Percentiles rank a stretch among this genome's conserved stretches.
These are phyloP conservation scores for Didymosphaeria variabile DNA, from an alignment of 2,329 filamentous ascomycete genomes.

Conservation along the genomic window DNA sequence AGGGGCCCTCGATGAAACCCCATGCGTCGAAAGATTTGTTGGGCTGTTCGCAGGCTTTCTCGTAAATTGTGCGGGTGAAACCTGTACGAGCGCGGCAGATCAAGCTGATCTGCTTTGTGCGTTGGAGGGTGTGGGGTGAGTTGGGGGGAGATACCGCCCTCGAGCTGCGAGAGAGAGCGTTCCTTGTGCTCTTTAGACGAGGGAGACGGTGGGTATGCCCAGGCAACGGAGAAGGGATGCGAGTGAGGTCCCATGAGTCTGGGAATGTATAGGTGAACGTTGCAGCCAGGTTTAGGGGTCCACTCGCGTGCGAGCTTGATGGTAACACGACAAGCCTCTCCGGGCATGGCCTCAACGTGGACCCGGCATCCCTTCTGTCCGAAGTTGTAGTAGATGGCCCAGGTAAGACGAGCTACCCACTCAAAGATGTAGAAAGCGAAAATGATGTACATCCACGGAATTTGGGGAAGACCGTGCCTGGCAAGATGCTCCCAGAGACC, in stretches of 20 bases:
- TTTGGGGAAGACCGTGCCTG: conserved; percentile 71
- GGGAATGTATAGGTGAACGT: conserved; percentile 70
- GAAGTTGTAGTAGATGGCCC: conserved; percentile 64
- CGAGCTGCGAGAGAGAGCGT: conserved; percentile 45
- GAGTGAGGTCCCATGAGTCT: conserved; percentile 52
- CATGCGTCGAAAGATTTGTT: conserved; percentile 69
- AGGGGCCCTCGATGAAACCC: conserved; percentile 79
- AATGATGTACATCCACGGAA: conserved; percentile 77
- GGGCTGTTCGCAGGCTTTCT: conserved; percentile 69
- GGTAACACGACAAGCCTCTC: conserved; percentile 68
- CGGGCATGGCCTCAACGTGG: conserved; percentile 66
- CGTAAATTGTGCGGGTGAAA: conserved; percentile 74
- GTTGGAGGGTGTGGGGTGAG: conserved; percentile 30
- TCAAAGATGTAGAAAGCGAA: conserved; percentile 82
- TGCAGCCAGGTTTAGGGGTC: conserved; percentile 63
- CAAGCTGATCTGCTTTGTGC: conserved; percentile 68
- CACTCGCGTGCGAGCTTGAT: conserved; percentile 66
- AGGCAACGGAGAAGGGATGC: conserved; percentile 62
- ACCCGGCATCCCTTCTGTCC: conserved; percentile 61
- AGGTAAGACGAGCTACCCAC: conserved; percentile 57
- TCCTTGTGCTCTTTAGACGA: conserved; percentile 48
- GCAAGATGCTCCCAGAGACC: conserved; percentile 83
- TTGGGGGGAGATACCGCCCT: conserved; percentile 36
- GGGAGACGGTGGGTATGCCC: conserved; percentile 49
- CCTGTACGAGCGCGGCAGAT: conserved; percentile 78